Evolutionary conservation across 164 flowering plant species (phyloP), one percentile per base, ranked within the genome.

Genomic region (Sedum album): DNA sequence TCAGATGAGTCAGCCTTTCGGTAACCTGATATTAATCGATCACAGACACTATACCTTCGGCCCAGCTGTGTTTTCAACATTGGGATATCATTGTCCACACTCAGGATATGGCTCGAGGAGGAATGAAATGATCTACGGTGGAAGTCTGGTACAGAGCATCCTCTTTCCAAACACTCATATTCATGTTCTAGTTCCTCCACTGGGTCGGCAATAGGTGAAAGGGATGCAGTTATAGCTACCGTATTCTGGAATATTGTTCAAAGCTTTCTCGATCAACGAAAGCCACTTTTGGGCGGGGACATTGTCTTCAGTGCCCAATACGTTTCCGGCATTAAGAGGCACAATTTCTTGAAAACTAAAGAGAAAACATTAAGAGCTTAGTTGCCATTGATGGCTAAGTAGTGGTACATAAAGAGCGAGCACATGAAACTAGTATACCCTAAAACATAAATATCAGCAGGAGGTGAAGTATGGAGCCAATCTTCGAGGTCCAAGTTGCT

Each of bases 401-500:
- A 68, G 33, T 65, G 48, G 44, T 48, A 39, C 60, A 64, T 23
- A 49, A 65, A 1, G 28, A 51, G 46, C 41, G 42, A 3, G 38
- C 39, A 14, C 20, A 10, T 11, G 8, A 53, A n/a, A 2, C 9
- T 42, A 39, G 68, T 79, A 72, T 81, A 94, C 96, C 98, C 99
- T 72, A 95, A 90, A 80, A 95, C 98, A 79, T 92, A 95, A 65
- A 95, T 86, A 73, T 95, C 99, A 26, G 97, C 97, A 67, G 99
- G 96, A 75, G 97, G 96, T 46, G 96, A 90, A 17, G 94, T 73
- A 71, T 89, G 96, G 66, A 95, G 96, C 99, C 99, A 95, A 71
- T 92, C 99, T 76, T 89, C 96, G 39, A 95, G 85, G 74, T 72
- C 86, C 73, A 95, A 77, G 76, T 82, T n/a, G n/a, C n/a, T n/a